These are phyloP conservation scores for Penicillium expansum DNA, from an alignment of 2,329 filamentous ascomycete genomes.

Conservation along the genomic window DNA sequence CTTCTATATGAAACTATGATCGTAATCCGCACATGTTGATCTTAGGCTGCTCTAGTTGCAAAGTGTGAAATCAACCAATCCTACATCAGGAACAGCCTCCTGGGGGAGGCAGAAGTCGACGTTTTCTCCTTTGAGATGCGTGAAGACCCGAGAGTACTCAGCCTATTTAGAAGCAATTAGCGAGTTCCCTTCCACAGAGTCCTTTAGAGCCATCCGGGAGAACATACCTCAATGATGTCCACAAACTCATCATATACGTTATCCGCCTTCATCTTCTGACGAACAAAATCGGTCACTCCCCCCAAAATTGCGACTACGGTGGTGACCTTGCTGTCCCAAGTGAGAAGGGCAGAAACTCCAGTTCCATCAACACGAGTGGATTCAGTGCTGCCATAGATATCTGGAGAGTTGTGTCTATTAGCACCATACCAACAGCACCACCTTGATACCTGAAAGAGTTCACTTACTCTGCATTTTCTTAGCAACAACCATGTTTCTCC, in stretches of 20 bases:
- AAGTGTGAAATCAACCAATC: conserved; percentile 2
- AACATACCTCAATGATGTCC: not conserved
- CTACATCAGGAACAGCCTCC: conserved; percentile 7
- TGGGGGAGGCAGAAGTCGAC: conserved; percentile 11
- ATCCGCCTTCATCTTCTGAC: conserved; percentile 39
- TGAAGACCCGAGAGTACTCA: conserved; percentile 12
- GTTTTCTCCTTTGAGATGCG: conserved; percentile 12
- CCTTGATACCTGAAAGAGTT: not conserved
- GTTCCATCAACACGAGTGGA: conserved; percentile 42
- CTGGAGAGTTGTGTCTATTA: not conserved
- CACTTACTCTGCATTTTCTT: conserved; percentile 47
- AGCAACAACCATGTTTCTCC: conserved; percentile 43
- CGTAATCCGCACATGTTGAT: not conserved
- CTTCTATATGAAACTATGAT: not conserved
- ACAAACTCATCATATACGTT: conserved; percentile 41
- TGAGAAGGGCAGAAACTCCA: conserved; percentile 41
- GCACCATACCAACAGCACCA: not conserved
- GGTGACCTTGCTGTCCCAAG: conserved; percentile 47
- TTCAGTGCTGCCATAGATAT: conserved; percentile 44
- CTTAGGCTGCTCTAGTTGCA: not conserved
- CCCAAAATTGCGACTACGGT: conserved; percentile 43
- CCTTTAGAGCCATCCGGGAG: not conserved
- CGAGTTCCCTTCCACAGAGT: not conserved
- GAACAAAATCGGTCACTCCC: conserved; percentile 40
- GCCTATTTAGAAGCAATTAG: not conserved